Evolutionary conservation across 371 early-diverging fungal species (phyloP).

Genomic region (Rhizopus sp.): DNA sequence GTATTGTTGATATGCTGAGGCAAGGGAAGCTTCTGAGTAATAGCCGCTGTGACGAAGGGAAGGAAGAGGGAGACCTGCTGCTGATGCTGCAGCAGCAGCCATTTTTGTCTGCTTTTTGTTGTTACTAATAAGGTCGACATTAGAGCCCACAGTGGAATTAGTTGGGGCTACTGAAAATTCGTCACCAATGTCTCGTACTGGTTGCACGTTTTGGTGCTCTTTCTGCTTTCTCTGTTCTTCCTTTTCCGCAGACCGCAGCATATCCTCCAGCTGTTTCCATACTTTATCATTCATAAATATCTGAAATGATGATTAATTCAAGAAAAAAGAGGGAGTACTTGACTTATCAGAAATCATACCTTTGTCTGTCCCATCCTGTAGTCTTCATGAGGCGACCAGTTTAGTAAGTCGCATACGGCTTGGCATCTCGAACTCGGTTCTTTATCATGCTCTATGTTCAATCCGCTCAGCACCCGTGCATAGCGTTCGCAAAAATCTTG

Average conservation of each 20-base stretch:
- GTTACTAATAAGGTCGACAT: conserved; percentile 4
- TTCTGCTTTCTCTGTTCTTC: conserved; percentile 22
- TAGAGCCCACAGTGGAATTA: conserved; percentile 28
- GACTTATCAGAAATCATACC: conserved; percentile 12
- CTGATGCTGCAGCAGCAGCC: not conserved
- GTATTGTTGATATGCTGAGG: conserved; percentile 8
- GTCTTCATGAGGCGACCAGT: conserved; percentile 51
- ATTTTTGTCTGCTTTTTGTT: not conserved
- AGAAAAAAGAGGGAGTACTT: not conserved
- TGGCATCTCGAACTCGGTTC: conserved; percentile 9
- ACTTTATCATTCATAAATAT: conserved; percentile 68
- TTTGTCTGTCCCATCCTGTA: conserved; percentile 66
- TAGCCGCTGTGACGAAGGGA: conserved; percentile 15
- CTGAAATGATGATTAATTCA: conserved; percentile 19
- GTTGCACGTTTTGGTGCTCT: conserved; percentile 1
- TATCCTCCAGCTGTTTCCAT: conserved; percentile 70
- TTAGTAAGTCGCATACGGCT: conserved; percentile 8
- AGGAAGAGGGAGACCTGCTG: not conserved
- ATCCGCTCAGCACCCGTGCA: conserved; percentile 41
- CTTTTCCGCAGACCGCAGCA: conserved; percentile 38
- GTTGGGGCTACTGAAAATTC: conserved; percentile 23
- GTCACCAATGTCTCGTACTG: conserved; percentile 24
- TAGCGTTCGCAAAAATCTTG: conserved; percentile 71
- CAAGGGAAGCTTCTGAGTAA: conserved; percentile 23
- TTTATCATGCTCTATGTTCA: conserved; percentile 9